phyloP scores from a whole-genome alignment of 768 basidiomycete genomes.

The Lactarius tabidus region DNA sequence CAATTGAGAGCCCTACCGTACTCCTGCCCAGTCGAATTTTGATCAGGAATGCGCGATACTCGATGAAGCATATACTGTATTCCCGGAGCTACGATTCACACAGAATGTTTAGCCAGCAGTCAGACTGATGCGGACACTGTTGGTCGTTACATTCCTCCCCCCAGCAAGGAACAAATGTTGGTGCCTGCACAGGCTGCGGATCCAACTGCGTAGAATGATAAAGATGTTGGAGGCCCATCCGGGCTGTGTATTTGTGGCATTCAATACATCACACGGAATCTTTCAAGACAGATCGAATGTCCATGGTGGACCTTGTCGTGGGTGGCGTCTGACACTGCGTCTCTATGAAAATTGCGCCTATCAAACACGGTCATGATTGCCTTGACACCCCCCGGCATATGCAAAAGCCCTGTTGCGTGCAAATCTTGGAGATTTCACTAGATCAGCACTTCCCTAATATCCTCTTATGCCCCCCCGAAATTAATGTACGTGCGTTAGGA shows the following conservation, averaged over 20 bases:
- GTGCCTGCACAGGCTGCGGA: not conserved
- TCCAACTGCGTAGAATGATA: not conserved
- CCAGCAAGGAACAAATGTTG: slow-evolving; percentile 1
- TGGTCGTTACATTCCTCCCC: slow-evolving; percentile 5
- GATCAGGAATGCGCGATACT: not conserved
- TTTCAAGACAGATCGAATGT: not conserved
- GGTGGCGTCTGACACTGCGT: not conserved
- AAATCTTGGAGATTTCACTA: not conserved
- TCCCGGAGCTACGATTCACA: not conserved
- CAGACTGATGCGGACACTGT: not conserved
- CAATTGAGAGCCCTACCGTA: not conserved
- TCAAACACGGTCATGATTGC: not conserved
- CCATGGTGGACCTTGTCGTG: not conserved
- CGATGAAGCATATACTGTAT: not conserved
- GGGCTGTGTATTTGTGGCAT: not conserved
- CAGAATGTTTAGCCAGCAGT: not conserved
- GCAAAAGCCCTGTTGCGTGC: not conserved
- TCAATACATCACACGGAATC: not conserved
- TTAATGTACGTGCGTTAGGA: not conserved
- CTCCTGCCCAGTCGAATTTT: not conserved
- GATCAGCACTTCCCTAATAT: not conserved
- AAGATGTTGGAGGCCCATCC: not conserved
- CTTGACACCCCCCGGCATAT: not conserved
- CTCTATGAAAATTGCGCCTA: not conserved
- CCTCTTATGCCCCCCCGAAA: not conserved